Conservation (phyloP, 192 early-diverging fungal genomes). For the Linnemannia hyalina region DNA sequence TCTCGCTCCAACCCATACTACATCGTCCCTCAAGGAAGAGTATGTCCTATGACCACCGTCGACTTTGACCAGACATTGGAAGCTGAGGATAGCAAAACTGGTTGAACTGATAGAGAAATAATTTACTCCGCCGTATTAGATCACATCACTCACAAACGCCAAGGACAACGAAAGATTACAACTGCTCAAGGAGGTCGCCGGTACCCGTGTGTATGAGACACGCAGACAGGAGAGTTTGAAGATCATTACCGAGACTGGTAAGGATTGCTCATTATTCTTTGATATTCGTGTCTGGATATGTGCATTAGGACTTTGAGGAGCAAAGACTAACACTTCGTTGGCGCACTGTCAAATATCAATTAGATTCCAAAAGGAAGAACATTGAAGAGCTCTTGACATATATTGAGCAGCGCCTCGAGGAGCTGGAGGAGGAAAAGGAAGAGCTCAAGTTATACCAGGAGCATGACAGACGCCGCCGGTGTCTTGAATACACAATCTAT, state of each 20-base stretch:
- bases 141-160: conserved; percentile 93
- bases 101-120: neutral
- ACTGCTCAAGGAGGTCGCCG: conserved; percentile 97
- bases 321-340: neutral
- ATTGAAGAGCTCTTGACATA: conserved; percentile 90
- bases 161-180: conserved; percentile 92
- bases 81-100: no score
- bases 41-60: conserved; percentile 44
- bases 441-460: conserved; percentile 92
- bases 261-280: neutral
- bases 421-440: conserved; percentile 95
- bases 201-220: conserved; percentile 96
- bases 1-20: conserved; percentile 98
- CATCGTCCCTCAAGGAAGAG: conserved; percentile 97
- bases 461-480: conserved; percentile 86
- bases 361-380: conserved; percentile 84
- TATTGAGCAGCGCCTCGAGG: conserved; percentile 89
- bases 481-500: conserved; percentile 95
- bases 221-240: conserved; percentile 90
- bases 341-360: neutral
- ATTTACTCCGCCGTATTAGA: conserved; percentile 56
- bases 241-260: conserved; percentile 93
- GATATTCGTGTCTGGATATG: neutral
- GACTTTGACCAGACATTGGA: no score
- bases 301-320: neutral